phyloP scores from a whole-genome alignment of 1,284 basidiomycete genomes.

The Gymnopus androsaceus region DNA sequence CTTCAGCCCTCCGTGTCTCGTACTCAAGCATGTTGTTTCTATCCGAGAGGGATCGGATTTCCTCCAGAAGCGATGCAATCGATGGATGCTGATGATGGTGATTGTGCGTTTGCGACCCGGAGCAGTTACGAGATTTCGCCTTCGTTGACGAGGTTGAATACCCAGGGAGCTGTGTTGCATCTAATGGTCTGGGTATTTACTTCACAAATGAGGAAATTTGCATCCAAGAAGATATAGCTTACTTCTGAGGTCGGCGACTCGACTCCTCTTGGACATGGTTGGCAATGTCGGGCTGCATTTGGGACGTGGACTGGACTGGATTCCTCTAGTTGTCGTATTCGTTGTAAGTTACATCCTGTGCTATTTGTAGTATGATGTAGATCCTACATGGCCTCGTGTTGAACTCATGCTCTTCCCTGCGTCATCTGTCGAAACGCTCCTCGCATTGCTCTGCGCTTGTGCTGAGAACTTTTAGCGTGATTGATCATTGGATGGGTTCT shows the following conservation, averaged over 20 bases:
- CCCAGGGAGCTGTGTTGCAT: neutral
- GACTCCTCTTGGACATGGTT: neutral
- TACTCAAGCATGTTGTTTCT: constrained; percentile 52
- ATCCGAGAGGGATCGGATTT: neutral
- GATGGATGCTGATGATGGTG: neutral
- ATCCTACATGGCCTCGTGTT: constrained; percentile 1
- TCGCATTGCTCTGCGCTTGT: too few relatives aligned
- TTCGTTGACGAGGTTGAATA: neutral
- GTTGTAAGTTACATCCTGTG: too few relatives aligned
- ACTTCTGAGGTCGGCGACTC: neutral
- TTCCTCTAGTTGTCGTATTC: too few relatives aligned
- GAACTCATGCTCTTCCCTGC: neutral
- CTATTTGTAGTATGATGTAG: too few relatives aligned
- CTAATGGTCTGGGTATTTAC: neutral
- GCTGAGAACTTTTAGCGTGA: too few relatives aligned
- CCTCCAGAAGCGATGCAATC: constrained; percentile 4
- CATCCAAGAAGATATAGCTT: neutral
- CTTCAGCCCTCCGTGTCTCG: constrained; percentile 55
- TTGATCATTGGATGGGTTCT: too few relatives aligned
- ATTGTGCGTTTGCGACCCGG: neutral
- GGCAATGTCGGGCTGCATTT: neutral
- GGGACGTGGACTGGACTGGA: too few relatives aligned
- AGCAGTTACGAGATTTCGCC: neutral
- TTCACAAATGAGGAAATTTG: neutral
- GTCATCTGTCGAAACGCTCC: too few relatives aligned